Base-by-base conservation (phyloP, 1,284 basidiomycete species). In the Neolentinus lepideus region DNA sequence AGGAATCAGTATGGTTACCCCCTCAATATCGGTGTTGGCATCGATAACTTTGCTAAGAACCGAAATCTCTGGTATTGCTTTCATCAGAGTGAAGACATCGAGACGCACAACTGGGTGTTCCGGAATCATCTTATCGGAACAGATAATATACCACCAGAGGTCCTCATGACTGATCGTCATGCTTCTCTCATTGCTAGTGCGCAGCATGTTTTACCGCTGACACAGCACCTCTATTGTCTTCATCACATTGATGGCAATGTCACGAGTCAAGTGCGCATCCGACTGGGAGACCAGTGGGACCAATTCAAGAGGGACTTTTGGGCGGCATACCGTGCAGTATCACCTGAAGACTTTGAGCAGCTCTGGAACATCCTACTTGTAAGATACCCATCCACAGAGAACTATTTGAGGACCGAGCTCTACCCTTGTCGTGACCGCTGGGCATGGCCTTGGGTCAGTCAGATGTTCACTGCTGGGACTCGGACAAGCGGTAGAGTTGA, bases 21-120 rank as follows among this genome's bases (percentile, higher is more conserved):
- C 0, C 60, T 70, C 12, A 66, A 69, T 56, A 64, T 69, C 56
- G 69, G 67, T 9, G 62, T 71, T 26, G 56, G 59, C 6, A 64
- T 69, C 24, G 64, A 70, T 45, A 59, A 59, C 26, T 58, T 56
- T 25, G 58, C 57, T 1, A 52, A 54, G 8, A 61, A 60, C 2
- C 45, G 45, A 21, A 47, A 47, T 47, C 19, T 19, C n/a, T 47
- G 45, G 45, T 47, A 47, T 25, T 62, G 61, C 3, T 53, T 71
- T 8, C 67, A 70, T 47, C 36, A 54, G 2, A 51, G 24, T 6
- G 68, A 71, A 54, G 63, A 66, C 35, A 38, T 53, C 0, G 57
- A 52, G 1, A 60, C 54, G 2, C 60, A 63, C 46, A 25, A 50
- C 6, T 70, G 69, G 69, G 62, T 69, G 19, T 50, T 69, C 2